A percentile compares a stretch with the other conserved stretches of the same genome.
These are phyloP conservation scores for Camelina hispida DNA, from an alignment of 345 rosid species.

Conservation along the genomic window DNA sequence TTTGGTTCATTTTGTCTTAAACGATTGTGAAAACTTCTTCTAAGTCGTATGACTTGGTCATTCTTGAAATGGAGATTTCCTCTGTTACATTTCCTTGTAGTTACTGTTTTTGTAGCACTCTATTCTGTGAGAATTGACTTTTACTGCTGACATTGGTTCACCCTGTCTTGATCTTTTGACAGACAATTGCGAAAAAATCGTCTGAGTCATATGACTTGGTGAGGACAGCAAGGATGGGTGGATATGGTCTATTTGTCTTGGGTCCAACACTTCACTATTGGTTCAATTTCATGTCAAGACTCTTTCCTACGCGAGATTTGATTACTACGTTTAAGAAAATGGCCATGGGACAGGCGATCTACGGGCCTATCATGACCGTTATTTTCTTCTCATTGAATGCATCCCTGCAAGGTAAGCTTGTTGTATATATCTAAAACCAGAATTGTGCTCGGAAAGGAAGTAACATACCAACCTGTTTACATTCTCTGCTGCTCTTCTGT, in stretches of 20 bases:
- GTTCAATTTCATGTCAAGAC: slow-evolving; percentile 78
- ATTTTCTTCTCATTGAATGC: slow-evolving; percentile 80
- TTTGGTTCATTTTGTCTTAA: too few relatives aligned
- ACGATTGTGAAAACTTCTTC: too few relatives aligned
- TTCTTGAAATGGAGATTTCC: neutral
- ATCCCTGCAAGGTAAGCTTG: slow-evolving; percentile 62
- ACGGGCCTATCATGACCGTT: slow-evolving; percentile 78
- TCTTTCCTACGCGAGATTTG: slow-evolving; percentile 70
- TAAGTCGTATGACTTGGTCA: too few relatives aligned
- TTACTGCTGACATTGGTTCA: neutral
- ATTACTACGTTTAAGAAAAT: slow-evolving; percentile 80
- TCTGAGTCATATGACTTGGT: slow-evolving; percentile 67
- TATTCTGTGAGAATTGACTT: neutral
- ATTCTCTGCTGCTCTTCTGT: neutral
- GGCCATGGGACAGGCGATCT: slow-evolving; percentile 71
- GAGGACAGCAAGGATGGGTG: slow-evolving; percentile 82
- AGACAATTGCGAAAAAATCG: slow-evolving; percentile 52
- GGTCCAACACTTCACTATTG: slow-evolving; percentile 85
- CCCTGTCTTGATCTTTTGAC: neutral
- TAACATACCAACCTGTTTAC: neutral
- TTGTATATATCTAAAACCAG: neutral
- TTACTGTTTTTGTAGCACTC: neutral
- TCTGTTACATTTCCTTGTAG: neutral
- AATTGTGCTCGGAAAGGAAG: neutral
- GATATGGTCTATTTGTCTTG: slow-evolving; percentile 70